A percentile compares a stretch with the other conserved stretches of the same genome.
phyloP scores from a whole-genome alignment of 177 flowering plant species.

The Vitis hybrid region DNA sequence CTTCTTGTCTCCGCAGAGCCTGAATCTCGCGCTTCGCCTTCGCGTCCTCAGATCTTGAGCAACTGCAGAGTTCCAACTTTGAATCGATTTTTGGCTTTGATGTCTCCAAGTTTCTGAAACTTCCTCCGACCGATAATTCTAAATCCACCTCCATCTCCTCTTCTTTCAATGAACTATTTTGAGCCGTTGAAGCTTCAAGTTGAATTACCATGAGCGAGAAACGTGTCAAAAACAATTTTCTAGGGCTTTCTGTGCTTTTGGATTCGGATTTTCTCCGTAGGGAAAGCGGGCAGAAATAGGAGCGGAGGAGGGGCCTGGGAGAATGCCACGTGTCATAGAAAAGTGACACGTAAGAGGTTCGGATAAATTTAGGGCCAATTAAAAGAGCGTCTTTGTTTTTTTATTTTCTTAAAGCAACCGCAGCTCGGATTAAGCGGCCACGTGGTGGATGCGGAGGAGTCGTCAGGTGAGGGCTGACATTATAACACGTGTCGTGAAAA shows the following conservation, averaged over 20 bases:
- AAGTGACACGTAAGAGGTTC: too few species aligned
- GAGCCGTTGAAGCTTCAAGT: background rate
- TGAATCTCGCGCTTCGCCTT: slow-evolving; percentile 40
- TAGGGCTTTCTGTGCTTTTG: background rate
- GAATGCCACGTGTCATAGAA: too few species aligned
- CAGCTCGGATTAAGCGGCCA: slow-evolving; percentile 5
- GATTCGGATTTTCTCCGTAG: background rate
- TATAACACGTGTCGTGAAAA: background rate
- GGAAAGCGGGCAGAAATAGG: too few species aligned
- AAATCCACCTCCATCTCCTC: slow-evolving; percentile 48
- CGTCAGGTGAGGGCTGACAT: background rate
- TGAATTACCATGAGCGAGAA: background rate
- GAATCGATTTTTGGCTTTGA: background rate
- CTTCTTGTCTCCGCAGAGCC: slow-evolving; percentile 47
- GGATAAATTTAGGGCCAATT: too few species aligned
- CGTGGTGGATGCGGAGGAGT: slow-evolving; percentile 27
- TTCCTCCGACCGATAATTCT: slow-evolving; percentile 48
- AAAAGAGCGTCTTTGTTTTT: background rate
- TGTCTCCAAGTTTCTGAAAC: slow-evolving; percentile 22
- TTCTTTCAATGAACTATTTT: slow-evolving; percentile 7
- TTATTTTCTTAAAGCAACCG: background rate
- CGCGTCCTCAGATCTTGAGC: slow-evolving; percentile 6
- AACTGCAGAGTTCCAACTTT: background rate
- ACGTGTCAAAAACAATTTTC: background rate
- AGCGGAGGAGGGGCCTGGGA: too few species aligned